Evolutionary conservation across 768 basidiomycete genomes (phyloP).

Genomic region (Boletus huronensis): DNA sequence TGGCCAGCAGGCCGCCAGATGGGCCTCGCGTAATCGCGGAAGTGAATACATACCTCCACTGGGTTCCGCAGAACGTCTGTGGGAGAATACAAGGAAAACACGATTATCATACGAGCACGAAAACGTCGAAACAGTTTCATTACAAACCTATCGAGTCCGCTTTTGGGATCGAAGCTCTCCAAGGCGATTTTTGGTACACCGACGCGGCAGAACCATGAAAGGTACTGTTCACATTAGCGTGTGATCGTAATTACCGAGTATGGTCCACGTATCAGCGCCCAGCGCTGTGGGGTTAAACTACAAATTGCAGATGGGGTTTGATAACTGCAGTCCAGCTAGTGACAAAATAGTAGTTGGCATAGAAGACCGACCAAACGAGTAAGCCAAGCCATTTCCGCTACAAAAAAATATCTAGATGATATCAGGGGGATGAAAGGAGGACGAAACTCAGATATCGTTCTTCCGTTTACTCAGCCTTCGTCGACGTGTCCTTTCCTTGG

Average conservation of each 20-base stretch:
- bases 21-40: constrained; percentile 30
- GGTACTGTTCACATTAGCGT: constrained; percentile 1
- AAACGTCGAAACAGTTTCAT: background rate
- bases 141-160: background rate
- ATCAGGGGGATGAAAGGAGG: constrained; percentile 10
- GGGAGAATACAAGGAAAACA: constrained; percentile 4
- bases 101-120: background rate
- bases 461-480: constrained; percentile 36
- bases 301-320: constrained; percentile 5
- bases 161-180: constrained; percentile 9
- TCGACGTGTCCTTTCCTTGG: constrained; percentile 26
- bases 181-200: background rate
- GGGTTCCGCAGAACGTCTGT: constrained; percentile 1
- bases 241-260: constrained; percentile 2
- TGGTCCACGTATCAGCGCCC: constrained; percentile 12
- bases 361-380: constrained; percentile 21
- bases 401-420: constrained; percentile 8
- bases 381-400: constrained; percentile 20
- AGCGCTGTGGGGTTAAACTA: constrained; percentile 15
- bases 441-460: constrained; percentile 21
- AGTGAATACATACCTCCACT: constrained; percentile 19
- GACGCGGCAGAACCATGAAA: constrained; percentile 1
- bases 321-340: constrained; percentile 1
- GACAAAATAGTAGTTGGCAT: constrained; percentile 9
- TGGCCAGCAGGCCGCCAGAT: constrained; percentile 9